Conservation (phyloP, 2,329 filamentous ascomycete species). For the Neospermospora avenae region DNA sequence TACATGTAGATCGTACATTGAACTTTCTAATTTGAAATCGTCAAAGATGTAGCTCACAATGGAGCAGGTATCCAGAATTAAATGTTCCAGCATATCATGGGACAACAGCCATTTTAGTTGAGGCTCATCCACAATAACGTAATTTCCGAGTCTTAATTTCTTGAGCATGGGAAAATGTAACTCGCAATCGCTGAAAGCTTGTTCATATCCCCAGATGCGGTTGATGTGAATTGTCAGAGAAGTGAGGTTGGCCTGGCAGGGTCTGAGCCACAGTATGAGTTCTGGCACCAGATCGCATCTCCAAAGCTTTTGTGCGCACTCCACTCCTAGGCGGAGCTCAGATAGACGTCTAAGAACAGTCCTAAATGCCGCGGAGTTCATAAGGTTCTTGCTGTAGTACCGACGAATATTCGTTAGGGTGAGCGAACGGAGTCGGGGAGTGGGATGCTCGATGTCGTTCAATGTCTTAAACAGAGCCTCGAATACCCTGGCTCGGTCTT, state of each 20-base stretch:
- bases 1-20: neutral
- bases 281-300: no score
- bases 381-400: no score
- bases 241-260: neutral
- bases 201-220: conserved; percentile 11
- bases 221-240: conserved; percentile 8
- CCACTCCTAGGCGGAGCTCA: no score
- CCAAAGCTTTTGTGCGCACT: no score
- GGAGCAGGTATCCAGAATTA: neutral
- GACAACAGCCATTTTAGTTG: conserved; percentile 17
- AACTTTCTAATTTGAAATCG: neutral
- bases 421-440: no score
- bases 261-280: conserved; percentile 8
- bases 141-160: conserved; percentile 13
- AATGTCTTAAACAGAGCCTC: no score
- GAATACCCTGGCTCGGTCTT: no score
- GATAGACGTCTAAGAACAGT: no score
- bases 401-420: no score
- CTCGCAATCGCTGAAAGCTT: conserved; percentile 2
- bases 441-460: no score
- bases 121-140: conserved; percentile 9
- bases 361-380: no score
- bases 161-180: conserved; percentile 12
- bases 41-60: conserved; percentile 6
- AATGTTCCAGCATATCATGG: conserved; percentile 5